phyloP scores from a whole-genome alignment of 345 rosid species.

The Physaria fendleri region DNA sequence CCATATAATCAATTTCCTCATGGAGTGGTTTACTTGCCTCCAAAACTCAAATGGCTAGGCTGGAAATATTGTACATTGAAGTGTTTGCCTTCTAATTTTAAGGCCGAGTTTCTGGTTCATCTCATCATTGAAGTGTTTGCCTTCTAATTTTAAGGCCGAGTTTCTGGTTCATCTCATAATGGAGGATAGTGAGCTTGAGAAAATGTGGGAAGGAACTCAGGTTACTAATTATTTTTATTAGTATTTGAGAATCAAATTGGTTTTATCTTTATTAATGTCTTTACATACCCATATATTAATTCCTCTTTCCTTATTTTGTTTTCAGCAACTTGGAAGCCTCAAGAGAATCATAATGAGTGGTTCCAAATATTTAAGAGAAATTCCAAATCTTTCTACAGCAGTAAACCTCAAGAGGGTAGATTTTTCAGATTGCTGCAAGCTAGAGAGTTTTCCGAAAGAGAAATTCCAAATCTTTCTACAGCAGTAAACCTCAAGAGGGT shows the following conservation, averaged over 20 bases:
- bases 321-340: no score
- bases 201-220: constrained; percentile 9
- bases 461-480: no score
- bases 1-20: no score
- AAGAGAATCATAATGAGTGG: no score
- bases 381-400: not conserved
- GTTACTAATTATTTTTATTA: not conserved
- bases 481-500: no score
- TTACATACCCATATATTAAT: no score
- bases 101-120: not conserved
- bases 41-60: not conserved
- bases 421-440: no score
- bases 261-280: no score
- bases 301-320: no score
- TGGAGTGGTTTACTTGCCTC: not conserved
- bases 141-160: not conserved
- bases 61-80: not conserved
- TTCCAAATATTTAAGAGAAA: no score
- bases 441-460: not conserved
- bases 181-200: not conserved
- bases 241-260: no score
- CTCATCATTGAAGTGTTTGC: not conserved
- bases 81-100: not conserved
- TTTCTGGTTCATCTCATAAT: not conserved
- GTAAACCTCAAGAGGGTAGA: not conserved